These are phyloP conservation scores for Blepharisma japonicum DNA, from an alignment of 73 alveolate genomes.

Conservation along the genomic window DNA sequence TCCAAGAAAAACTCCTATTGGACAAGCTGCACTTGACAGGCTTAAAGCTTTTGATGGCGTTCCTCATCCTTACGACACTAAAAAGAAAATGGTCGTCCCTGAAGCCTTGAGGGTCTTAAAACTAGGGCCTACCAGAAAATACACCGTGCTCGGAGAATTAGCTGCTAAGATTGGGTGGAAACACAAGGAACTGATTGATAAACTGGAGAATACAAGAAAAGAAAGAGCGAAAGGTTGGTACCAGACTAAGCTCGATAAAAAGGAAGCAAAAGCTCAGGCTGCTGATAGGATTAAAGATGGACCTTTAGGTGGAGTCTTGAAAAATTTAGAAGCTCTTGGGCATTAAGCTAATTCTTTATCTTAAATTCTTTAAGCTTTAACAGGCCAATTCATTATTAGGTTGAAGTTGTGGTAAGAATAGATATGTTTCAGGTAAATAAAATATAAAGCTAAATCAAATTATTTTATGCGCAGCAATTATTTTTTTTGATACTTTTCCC, in stretches of 20 bases:
- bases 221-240: constrained; percentile 45
- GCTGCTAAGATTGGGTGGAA: constrained; percentile 92
- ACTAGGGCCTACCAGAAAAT: constrained; percentile 73
- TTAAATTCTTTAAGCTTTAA: no score
- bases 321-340: background rate
- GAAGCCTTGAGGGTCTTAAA: constrained; percentile 89
- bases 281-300: background rate
- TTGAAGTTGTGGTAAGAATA: no score
- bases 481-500: no score
- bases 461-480: no score
- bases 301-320: background rate
- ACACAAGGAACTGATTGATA: constrained; percentile 67
- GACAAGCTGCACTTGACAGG: constrained; percentile 92
- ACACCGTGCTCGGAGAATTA: constrained; percentile 83
- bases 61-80: constrained; percentile 94
- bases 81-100: constrained; percentile 90
- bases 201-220: constrained; percentile 91
- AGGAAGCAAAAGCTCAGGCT: constrained; percentile 47
- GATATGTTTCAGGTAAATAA: no score
- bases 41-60: constrained; percentile 83
- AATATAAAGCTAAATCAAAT: no score
- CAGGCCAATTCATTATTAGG: no score
- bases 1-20: constrained; percentile 96
- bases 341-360: background rate
- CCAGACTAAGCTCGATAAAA: constrained; percentile 39